Evolutionary conservation across 176 grass and related monocot species (phyloP).

Genomic region (Ensete ventricosum): DNA sequence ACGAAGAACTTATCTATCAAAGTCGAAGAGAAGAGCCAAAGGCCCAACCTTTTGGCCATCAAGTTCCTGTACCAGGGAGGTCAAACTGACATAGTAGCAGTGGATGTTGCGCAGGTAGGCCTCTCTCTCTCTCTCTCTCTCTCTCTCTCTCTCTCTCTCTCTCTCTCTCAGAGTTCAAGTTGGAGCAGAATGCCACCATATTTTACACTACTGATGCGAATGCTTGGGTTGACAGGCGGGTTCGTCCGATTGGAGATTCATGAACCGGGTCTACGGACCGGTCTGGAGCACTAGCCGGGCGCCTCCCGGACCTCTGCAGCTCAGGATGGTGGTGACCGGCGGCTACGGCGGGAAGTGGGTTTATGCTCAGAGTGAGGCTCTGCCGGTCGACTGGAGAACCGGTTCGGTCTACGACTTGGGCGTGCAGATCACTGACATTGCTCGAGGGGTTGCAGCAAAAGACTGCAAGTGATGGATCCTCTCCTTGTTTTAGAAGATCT

Average conservation of each 20-base stretch:
- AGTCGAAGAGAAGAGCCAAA: slow-evolving; percentile 50
- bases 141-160: too few species aligned
- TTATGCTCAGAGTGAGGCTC: neutral
- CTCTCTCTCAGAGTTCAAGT: too few species aligned
- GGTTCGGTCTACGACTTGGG: neutral
- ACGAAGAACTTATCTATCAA: slow-evolving; percentile 51
- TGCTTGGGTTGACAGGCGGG: slow-evolving; percentile 32
- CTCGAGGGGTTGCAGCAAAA: neutral
- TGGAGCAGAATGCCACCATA: too few species aligned
- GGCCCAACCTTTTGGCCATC: slow-evolving; percentile 42
- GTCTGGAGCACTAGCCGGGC: slow-evolving; percentile 64
- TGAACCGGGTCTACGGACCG: slow-evolving; percentile 61
- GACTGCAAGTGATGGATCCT: too few species aligned
- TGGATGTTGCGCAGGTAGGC: slow-evolving; percentile 72
- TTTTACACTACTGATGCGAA: too few species aligned
- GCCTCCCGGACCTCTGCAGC: slow-evolving; percentile 63
- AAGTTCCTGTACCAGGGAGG: slow-evolving; percentile 87
- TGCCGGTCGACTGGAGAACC: neutral
- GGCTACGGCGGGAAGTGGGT: slow-evolving; percentile 51
- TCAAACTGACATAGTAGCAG: slow-evolving; percentile 86
- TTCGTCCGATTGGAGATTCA: slow-evolving; percentile 57
- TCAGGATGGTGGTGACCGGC: slow-evolving; percentile 72
- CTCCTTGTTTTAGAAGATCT: too few species aligned
- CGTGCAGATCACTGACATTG: neutral
- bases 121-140: too few species aligned